A percentile compares a stretch with the other conserved stretches of the same genome.
phyloP scores from a whole-genome alignment of 768 basidiomycete species.

The Hygrophorus pudorinus region DNA sequence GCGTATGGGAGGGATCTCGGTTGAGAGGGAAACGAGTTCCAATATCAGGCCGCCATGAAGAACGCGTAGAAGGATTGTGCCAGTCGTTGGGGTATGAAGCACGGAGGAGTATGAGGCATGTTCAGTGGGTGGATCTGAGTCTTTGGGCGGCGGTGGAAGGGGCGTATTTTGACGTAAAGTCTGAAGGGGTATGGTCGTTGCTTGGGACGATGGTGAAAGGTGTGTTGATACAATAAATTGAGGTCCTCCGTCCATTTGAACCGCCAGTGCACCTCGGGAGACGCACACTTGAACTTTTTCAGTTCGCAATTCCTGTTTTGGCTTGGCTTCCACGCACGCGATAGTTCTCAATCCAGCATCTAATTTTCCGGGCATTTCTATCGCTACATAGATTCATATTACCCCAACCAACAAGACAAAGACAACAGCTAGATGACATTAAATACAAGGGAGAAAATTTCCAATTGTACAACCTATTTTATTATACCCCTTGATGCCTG shows the following conservation, averaged over 20 bases:
- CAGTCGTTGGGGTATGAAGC: constrained; percentile 45
- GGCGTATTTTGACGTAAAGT: constrained; percentile 49
- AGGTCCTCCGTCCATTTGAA: constrained; percentile 11
- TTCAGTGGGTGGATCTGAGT: constrained; percentile 45
- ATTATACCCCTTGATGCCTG: constrained; percentile 28
- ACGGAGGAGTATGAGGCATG: constrained; percentile 62
- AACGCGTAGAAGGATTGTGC: constrained; percentile 63
- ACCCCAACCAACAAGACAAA: no score
- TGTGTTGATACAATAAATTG: constrained; percentile 44
- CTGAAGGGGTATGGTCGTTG: constrained; percentile 42
- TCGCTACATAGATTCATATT: no score
- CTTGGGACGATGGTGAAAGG: constrained; percentile 41
- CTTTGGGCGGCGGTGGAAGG: constrained; percentile 30
- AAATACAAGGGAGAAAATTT: neutral
- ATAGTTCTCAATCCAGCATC: neutral
- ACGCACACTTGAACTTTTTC: neutral
- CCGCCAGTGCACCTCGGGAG: no score
- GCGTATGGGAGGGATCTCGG: constrained; percentile 55
- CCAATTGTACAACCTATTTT: constrained; percentile 2
- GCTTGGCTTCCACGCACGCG: neutral
- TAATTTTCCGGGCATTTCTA: no score
- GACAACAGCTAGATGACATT: neutral
- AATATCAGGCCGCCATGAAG: constrained; percentile 65
- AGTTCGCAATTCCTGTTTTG: neutral
- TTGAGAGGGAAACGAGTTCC: constrained; percentile 68